These are phyloP conservation scores for Monosporascus sp. DNA, from an alignment of 2,329 filamentous ascomycete species.

Conservation along the genomic window DNA sequence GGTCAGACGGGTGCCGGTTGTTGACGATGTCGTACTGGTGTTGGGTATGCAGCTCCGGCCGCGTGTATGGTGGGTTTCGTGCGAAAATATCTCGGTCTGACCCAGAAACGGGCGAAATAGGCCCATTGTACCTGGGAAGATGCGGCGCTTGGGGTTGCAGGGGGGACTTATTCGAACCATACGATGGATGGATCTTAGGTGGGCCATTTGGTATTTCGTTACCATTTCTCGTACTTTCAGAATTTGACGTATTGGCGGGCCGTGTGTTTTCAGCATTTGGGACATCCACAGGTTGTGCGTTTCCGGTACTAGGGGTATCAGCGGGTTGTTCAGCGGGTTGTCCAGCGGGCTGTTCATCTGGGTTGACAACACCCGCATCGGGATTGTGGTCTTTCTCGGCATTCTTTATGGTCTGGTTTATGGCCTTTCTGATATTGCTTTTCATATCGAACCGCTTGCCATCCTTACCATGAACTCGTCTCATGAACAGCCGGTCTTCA, in stretches of 20 bases:
- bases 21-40: conserved; percentile 9
- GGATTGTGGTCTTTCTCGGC: conserved; percentile 8
- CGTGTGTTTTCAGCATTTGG: background rate
- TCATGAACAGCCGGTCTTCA: conserved; percentile 13
- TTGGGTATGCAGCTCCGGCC: conserved; percentile 6
- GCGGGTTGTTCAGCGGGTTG: too few relatives aligned
- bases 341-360: too few relatives aligned
- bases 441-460: conserved; percentile 14
- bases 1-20: conserved; percentile 13
- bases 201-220: background rate
- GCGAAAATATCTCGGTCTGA: background rate
- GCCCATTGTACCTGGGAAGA: conserved; percentile 9
- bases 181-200: background rate
- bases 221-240: background rate
- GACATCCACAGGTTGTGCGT: too few relatives aligned
- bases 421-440: conserved; percentile 11
- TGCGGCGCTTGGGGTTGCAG: conserved; percentile 1
- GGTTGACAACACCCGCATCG: too few relatives aligned
- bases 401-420: conserved; percentile 8
- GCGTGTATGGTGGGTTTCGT: conserved; percentile 9
- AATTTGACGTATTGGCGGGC: too few relatives aligned
- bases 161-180: background rate
- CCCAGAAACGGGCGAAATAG: conserved; percentile 3
- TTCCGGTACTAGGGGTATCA: background rate
- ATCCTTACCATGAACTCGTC: conserved; percentile 2